phyloP scores from a whole-genome alignment of 148 eudicot species.

The Chenopodium berlandieri region DNA sequence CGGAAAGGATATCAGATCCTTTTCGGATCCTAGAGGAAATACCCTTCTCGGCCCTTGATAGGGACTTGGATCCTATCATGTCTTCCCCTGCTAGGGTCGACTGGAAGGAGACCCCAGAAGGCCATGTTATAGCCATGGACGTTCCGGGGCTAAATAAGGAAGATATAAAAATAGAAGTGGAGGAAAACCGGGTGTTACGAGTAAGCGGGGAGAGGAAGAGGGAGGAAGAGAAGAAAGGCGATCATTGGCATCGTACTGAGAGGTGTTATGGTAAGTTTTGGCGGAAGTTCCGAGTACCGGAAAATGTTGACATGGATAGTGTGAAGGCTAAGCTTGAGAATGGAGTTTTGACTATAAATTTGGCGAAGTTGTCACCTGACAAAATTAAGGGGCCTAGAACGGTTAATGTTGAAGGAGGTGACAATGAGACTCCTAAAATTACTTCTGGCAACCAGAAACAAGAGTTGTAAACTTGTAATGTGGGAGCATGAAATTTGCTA shows the following conservation, averaged over 20 bases:
- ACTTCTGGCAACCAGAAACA: constrained; percentile 8
- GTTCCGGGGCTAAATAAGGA: constrained; percentile 44
- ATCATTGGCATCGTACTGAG: constrained; percentile 39
- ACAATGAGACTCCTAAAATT: neutral
- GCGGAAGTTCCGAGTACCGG: constrained; percentile 36
- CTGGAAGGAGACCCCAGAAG: constrained; percentile 48
- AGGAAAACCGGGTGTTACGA: constrained; percentile 36
- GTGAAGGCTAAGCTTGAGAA: constrained; percentile 37
- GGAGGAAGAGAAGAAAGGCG: constrained; percentile 40
- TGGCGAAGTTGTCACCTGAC: constrained; percentile 30
- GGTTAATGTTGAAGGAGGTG: constrained; percentile 27
- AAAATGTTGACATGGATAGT: constrained; percentile 34
- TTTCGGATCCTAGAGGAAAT: constrained; percentile 30
- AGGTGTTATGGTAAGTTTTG: constrained; percentile 36
- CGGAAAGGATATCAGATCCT: constrained; percentile 28
- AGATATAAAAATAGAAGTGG: constrained; percentile 42
- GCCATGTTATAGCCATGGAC: constrained; percentile 36
- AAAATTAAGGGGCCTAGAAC: constrained; percentile 29
- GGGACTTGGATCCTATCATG: neutral
- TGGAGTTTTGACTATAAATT: constrained; percentile 31
- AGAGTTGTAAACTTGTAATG: constrained; percentile 15
- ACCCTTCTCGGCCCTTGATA: constrained; percentile 26
- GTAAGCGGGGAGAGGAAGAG: constrained; percentile 41
- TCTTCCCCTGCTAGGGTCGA: constrained; percentile 36
- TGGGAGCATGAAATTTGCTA: neutral